A percentile compares a stretch with the other conserved stretches of the same genome.
Evolutionary conservation across 202 grass and related monocot genomes (phyloP).

Genomic region (Schoenoplectus tabernaemontani): DNA sequence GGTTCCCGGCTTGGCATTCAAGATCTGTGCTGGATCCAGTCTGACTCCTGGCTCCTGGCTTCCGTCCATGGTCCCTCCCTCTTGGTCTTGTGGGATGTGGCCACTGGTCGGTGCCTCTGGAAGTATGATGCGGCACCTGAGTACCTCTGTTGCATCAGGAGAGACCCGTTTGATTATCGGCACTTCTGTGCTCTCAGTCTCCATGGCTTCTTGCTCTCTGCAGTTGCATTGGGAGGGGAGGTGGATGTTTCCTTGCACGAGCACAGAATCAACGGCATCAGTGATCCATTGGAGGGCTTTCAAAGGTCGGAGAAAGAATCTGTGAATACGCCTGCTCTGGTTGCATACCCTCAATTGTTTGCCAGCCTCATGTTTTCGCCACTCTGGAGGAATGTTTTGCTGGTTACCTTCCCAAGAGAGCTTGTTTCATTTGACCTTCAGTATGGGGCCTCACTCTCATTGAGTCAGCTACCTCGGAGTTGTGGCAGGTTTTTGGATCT

Average conservation of each 20-base stretch:
- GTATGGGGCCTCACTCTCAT: conserved; percentile 58
- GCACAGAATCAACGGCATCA: conserved; percentile 43
- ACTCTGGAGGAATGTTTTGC: conserved; percentile 63
- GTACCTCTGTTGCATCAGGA: conserved; percentile 79
- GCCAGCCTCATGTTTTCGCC: conserved; percentile 69
- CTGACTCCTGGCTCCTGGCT: conserved; percentile 69
- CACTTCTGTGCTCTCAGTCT: conserved; percentile 80
- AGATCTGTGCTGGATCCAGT: conserved; percentile 92
- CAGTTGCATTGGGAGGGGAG: conserved; percentile 28
- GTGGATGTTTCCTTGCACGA: conserved; percentile 65
- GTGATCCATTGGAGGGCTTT: conserved; percentile 46
- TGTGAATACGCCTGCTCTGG: conserved; percentile 48
- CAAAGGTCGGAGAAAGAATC: conserved; percentile 86
- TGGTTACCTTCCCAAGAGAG: conserved; percentile 59
- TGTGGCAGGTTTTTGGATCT: conserved; percentile 77
- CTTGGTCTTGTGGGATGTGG: conserved; percentile 68
- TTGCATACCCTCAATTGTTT: conserved; percentile 45
- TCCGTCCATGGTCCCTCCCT: conserved; percentile 81
- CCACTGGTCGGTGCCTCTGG: conserved; percentile 51
- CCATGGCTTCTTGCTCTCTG: conserved; percentile 69
- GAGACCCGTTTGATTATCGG: conserved; percentile 71
- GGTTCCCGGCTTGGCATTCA: conserved; percentile 52
- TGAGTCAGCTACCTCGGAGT: conserved; percentile 52
- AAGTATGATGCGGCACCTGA: conserved; percentile 87
- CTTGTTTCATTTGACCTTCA: conserved; percentile 78